Conservation (phyloP, 257 asterid species). For the Scutellaria galericulata region DNA sequence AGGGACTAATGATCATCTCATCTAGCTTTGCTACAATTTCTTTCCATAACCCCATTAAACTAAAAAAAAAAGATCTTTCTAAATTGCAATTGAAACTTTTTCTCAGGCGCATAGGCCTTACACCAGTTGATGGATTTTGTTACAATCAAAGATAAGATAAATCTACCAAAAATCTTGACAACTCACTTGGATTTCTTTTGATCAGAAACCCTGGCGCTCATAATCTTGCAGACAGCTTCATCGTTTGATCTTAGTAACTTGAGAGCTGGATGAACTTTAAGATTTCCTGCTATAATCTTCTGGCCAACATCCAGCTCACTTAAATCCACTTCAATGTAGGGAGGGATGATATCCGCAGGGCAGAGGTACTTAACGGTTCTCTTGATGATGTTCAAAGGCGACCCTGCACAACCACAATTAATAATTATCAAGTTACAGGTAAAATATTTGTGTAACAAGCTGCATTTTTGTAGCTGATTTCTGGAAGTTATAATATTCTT, state of each 20-base stretch:
- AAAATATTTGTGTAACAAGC: not conserved
- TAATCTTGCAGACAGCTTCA: constrained; percentile 40
- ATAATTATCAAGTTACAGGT: not conserved
- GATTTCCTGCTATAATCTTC: constrained; percentile 74
- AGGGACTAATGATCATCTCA: not conserved
- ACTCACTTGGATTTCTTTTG: constrained; percentile 40
- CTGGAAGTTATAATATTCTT: not conserved
- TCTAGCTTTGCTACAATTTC: constrained; percentile 5
- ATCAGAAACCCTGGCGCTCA: constrained; percentile 45
- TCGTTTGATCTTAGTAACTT: constrained; percentile 54
- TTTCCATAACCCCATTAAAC: constrained; percentile 9
- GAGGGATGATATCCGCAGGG: constrained; percentile 90
- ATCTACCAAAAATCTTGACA: constrained; percentile 12
- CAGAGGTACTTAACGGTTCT: constrained; percentile 82
- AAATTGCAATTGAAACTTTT: constrained; percentile 16
- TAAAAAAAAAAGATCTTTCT: constrained; percentile 6
- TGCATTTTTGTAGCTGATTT: not conserved
- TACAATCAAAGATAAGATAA: constrained; percentile 14
- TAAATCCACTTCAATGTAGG: constrained; percentile 84
- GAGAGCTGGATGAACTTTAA: constrained; percentile 88
- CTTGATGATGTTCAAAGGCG: constrained; percentile 73
- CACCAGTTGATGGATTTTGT: constrained; percentile 24
- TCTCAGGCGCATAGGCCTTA: constrained; percentile 14
- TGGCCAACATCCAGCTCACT: constrained; percentile 89
- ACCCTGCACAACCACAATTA: constrained; percentile 53